These are phyloP conservation scores for Pseudonitzschia pungens DNA, from an alignment of 108 stramenopile species.

Conservation along the genomic window DNA sequence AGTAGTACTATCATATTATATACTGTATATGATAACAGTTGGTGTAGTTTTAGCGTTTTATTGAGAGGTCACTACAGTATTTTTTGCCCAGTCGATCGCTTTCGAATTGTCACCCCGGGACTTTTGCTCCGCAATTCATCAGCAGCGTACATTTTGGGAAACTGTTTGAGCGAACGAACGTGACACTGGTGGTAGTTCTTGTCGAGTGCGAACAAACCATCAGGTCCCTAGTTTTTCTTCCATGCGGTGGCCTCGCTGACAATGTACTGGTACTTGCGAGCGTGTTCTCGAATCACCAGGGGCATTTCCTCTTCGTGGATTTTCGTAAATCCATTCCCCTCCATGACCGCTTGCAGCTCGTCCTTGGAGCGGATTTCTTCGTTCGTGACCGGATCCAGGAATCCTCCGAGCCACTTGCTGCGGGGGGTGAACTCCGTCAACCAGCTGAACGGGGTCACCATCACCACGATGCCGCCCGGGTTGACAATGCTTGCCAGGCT, in stretches of 20 bases:
- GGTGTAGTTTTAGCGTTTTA: too few relatives aligned
- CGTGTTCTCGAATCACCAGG: constrained; percentile 92
- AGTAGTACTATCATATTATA: too few relatives aligned
- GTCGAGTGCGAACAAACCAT: too few relatives aligned
- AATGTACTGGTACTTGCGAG: constrained; percentile 93
- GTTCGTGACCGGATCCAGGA: constrained; percentile 66
- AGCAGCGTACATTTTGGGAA: too few relatives aligned
- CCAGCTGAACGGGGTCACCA: constrained; percentile 93
- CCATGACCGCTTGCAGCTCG: constrained; percentile 72
- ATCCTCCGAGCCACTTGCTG: constrained; percentile 82
- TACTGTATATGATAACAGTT: too few relatives aligned
- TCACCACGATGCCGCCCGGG: constrained; percentile 86
- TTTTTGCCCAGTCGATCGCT: too few relatives aligned
- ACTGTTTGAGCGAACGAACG: too few relatives aligned
- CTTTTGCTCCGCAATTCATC: too few relatives aligned
- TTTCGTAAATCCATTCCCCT: constrained; percentile 77
- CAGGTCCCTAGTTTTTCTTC: constrained; percentile 44
- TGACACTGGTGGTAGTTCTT: too few relatives aligned
- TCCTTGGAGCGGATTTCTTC: constrained; percentile 74
- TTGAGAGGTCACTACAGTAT: too few relatives aligned
- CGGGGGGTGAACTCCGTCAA: constrained; percentile 87
- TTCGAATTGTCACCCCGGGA: too few relatives aligned
- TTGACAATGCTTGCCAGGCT: constrained; percentile 73
- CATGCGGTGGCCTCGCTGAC: constrained; percentile 90
- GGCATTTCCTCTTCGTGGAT: constrained; percentile 86